Conservation (phyloP, 495 filamentous ascomycete species). For the Cairneyella variabilis region DNA sequence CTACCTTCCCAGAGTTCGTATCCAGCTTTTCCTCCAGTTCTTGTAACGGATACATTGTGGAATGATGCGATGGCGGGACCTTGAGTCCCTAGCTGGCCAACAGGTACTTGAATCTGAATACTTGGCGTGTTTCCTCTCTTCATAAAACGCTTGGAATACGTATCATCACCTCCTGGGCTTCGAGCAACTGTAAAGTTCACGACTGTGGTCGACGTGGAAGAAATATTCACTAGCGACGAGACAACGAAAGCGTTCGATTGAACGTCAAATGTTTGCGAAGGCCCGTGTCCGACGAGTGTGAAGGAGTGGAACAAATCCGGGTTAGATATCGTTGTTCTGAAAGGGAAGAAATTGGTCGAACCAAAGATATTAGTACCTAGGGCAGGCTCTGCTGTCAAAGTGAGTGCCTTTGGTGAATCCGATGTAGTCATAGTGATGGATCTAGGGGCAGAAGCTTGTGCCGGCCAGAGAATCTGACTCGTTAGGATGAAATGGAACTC, state of each 20-base stretch:
- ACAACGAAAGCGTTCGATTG: conserved; percentile 27
- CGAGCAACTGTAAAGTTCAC: conserved; percentile 26
- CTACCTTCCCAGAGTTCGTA: conserved; percentile 9
- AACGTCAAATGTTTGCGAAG: conserved; percentile 22
- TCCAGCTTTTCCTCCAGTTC: neutral
- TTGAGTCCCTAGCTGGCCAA: conserved; percentile 29
- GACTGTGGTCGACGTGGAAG: conserved; percentile 2
- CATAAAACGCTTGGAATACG: neutral
- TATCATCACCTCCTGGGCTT: neutral
- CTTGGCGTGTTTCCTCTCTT: conserved; percentile 2
- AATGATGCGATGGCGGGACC: conserved; percentile 24
- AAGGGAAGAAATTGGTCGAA: conserved; percentile 13
- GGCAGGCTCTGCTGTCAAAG: conserved; percentile 4
- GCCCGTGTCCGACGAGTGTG: conserved; percentile 12
- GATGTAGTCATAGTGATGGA: conserved; percentile 1
- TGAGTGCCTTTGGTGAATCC: neutral
- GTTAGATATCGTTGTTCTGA: neutral
- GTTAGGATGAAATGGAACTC: neutral
- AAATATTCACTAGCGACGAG: conserved; percentile 22
- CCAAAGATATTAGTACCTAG: conserved; percentile 11
- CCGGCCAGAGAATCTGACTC: conserved; percentile 5
- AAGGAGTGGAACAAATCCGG: conserved; percentile 17
- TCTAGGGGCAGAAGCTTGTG: neutral
- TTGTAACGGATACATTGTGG: conserved; percentile 3
- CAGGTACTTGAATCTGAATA: conserved; percentile 22